Percentiles rank a stretch among this genome's conserved stretches.
These are phyloP conservation scores for Phoma sp. DNA, from an alignment of 2,329 filamentous ascomycete genomes.

Conservation along the genomic window DNA sequence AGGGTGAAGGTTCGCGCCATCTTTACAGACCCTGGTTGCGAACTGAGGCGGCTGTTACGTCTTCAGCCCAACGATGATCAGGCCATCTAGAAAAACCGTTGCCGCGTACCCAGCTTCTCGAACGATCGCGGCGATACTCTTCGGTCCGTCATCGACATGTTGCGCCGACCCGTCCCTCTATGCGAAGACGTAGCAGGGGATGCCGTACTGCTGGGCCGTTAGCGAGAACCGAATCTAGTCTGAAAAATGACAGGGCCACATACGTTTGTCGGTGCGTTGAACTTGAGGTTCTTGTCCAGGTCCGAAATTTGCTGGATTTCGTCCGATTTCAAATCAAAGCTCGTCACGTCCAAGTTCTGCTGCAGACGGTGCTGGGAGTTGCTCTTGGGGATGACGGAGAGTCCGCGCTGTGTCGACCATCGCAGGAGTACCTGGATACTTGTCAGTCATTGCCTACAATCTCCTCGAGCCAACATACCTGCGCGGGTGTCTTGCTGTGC, in stretches of 20 bases:
- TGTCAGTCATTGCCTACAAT: neutral
- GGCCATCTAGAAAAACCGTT: neutral
- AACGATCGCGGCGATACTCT: slow-evolving; percentile 1
- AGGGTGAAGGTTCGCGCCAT: neutral
- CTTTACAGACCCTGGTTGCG: neutral
- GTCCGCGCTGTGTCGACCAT: slow-evolving; percentile 53
- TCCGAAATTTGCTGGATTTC: slow-evolving; percentile 41
- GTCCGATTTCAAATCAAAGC: slow-evolving; percentile 30
- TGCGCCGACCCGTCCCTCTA: slow-evolving; percentile 21
- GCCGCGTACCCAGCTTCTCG: neutral
- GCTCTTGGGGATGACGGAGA: slow-evolving; percentile 49
- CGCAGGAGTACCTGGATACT: slow-evolving; percentile 9
- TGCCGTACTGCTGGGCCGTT: slow-evolving; percentile 39
- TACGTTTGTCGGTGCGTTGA: slow-evolving; percentile 47
- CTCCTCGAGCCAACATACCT: slow-evolving; percentile 53
- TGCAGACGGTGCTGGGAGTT: slow-evolving; percentile 30
- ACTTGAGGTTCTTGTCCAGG: slow-evolving; percentile 40
- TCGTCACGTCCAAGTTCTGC: slow-evolving; percentile 41
- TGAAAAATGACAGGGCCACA: slow-evolving; percentile 8
- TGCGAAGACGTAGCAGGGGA: slow-evolving; percentile 45
- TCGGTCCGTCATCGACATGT: slow-evolving; percentile 5
- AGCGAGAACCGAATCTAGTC: slow-evolving; percentile 25
- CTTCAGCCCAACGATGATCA: neutral
- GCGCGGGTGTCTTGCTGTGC: slow-evolving; percentile 72
- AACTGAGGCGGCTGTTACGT: neutral